Evolutionary conservation across 202 grass and related monocot species (phyloP).

Genomic region (Hordeum pubiflorum): DNA sequence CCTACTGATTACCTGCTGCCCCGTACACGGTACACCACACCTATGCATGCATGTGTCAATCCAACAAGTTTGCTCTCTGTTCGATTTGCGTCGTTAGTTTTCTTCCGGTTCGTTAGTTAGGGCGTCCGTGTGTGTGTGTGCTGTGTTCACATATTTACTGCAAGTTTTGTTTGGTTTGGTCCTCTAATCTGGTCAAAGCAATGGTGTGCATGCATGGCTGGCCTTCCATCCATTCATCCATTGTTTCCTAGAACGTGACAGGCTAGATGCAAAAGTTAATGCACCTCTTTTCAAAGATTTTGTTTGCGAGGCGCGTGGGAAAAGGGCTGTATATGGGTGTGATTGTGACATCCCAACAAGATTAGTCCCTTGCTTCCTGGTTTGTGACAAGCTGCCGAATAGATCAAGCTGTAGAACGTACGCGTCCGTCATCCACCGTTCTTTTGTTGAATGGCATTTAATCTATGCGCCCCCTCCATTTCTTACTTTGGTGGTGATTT

Average conservation of each 20-base stretch:
- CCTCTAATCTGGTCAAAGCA: not conserved
- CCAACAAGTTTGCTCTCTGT: not conserved
- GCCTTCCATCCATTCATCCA: not conserved
- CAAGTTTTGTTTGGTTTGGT: not conserved
- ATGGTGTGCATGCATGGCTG: not conserved
- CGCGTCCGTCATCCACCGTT: not conserved
- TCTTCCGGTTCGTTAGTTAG: not conserved
- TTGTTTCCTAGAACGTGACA: constrained; percentile 41
- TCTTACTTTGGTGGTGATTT: not conserved
- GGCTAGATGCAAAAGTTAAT: constrained; percentile 16
- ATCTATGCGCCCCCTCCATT: not conserved
- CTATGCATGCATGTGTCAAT: not conserved
- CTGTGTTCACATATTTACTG: not conserved
- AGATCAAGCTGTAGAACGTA: not conserved
- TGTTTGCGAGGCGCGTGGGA: constrained; percentile 16
- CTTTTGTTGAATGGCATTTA: not conserved
- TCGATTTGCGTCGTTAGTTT: not conserved
- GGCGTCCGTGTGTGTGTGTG: not conserved
- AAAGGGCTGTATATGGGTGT: constrained; percentile 24
- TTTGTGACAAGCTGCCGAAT: constrained; percentile 12
- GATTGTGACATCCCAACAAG: constrained; percentile 34
- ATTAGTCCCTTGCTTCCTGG: constrained; percentile 14
- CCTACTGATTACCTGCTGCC: not conserved
- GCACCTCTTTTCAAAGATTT: constrained; percentile 22
- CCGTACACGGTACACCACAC: no score